Evolutionary conservation across 768 basidiomycete genomes (phyloP), one percentile per base, ranked within the genome.

Genomic region (Boletus edulis): DNA sequence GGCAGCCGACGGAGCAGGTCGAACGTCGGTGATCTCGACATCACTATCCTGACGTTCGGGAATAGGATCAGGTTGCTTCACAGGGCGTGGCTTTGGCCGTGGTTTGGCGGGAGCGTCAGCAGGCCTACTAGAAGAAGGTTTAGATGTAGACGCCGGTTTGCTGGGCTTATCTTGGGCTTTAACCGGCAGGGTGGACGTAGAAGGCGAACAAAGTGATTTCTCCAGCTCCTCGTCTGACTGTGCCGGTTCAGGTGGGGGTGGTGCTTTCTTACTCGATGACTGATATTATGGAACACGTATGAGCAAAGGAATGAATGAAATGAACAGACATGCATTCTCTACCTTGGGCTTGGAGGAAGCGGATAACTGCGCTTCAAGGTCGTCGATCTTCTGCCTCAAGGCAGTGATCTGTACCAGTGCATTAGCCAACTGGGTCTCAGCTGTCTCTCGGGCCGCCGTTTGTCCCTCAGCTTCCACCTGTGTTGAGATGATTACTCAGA

Each of bases 301-400:
- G 12, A 47, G 32, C 18, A 3, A 13, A 24, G 10, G 27, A 31
- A 58, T 58, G 63, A 17, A 70, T 60, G 12, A 18, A 56, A 65
- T 6, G 29, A 44, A 12, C 22, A 24, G 13, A 53, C 15, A 24
- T 39, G 38, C 43, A 45, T 31, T 48, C 2, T 43, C 2, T 43
- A 61, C 48, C 64, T 70, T 44, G 65, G 69, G 49, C 67, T 71
- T 55, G 65, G 67, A 20, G 68, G 69, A 74, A 12, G 68, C 62
- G 41, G 78, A 75, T 2, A 83, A 65, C 32, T 78, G 76, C 4
- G 63, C 61, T 57, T 80, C 73, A 15, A 85, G 72, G 46, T 77
- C 77, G 18, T 75, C 66, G 24, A 81, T 65, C 57, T 75, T 71
- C 50, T 76, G 76, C 56, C 78, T 73, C 32, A 63, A 55, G 17